phyloP scores from a whole-genome alignment of 2,329 filamentous ascomycete genomes.

The Fusarium sp. region DNA sequence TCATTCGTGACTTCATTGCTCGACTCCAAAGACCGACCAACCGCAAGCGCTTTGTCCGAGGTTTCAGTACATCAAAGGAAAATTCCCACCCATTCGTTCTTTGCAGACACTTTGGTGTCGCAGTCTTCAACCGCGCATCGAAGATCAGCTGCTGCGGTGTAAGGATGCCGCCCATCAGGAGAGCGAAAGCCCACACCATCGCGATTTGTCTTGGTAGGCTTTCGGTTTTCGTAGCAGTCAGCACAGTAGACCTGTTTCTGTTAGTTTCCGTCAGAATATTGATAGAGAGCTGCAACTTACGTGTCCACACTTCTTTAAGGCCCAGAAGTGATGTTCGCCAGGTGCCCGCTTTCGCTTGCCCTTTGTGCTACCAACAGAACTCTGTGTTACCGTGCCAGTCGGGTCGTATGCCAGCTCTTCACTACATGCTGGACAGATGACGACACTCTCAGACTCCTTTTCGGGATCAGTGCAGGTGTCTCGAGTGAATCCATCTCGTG shows the following conservation, averaged over 20 bases:
- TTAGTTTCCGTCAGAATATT: conserved; percentile 6
- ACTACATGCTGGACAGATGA: conserved; percentile 89
- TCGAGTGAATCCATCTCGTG: conserved; percentile 85
- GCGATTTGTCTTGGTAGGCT: conserved; percentile 54
- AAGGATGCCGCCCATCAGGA: conserved; percentile 49
- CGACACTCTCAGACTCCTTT: conserved; percentile 74
- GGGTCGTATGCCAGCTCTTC: conserved; percentile 85
- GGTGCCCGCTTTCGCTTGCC: conserved; percentile 63
- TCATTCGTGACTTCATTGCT: conserved; percentile 36
- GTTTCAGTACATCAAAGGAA: conserved; percentile 64
- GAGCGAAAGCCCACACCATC: conserved; percentile 58
- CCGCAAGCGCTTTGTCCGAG: conserved; percentile 4
- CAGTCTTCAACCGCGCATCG: conserved; percentile 72
- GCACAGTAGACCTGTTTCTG: conserved; percentile 72
- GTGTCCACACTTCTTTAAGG: conserved; percentile 91
- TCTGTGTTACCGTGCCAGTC: conserved; percentile 50
- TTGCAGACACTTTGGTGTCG: conserved; percentile 65
- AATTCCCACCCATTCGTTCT: conserved; percentile 74
- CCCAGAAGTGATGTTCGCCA: conserved; percentile 90
- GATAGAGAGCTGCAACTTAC: conserved; percentile 65
- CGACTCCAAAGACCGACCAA: conserved; percentile 5
- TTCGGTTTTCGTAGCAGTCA: conserved; percentile 72
- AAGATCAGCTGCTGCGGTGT: conserved; percentile 52
- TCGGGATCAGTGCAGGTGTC: conserved; percentile 64
- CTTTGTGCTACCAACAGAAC: conserved; percentile 43